Conservation (phyloP, 1,284 basidiomycete species). For the Trichosporon sp. region DNA sequence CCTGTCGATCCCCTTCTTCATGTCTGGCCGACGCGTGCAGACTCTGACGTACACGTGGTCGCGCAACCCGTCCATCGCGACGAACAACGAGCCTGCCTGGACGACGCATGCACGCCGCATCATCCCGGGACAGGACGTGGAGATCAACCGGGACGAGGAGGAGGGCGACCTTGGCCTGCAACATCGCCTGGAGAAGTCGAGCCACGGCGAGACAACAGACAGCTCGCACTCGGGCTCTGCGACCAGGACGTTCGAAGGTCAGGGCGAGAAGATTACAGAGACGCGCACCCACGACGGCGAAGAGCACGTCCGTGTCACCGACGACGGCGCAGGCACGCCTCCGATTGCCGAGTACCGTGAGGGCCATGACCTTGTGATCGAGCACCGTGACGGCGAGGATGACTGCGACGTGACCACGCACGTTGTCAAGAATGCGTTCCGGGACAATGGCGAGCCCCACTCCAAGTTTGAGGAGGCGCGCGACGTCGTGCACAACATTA, state of each 20-base stretch:
- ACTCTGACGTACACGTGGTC: slow-evolving; percentile 83
- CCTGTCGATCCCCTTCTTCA: slow-evolving; percentile 89
- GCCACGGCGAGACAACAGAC: slow-evolving; percentile 49
- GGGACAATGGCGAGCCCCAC: slow-evolving; percentile 5
- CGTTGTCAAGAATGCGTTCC: slow-evolving; percentile 16
- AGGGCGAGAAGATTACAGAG: neutral
- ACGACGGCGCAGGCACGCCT: slow-evolving; percentile 43
- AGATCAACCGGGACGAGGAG: slow-evolving; percentile 74
- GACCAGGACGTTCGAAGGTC: slow-evolving; percentile 26
- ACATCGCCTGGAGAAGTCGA: slow-evolving; percentile 26
- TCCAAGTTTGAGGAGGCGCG: neutral
- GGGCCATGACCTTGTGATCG: slow-evolving; percentile 68
- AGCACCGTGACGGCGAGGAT: slow-evolving; percentile 63
- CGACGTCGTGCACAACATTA: slow-evolving; percentile 4
- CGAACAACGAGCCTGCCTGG: slow-evolving; percentile 67
- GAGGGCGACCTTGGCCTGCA: slow-evolving; percentile 48
- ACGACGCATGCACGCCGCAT: slow-evolving; percentile 73
- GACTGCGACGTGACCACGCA: slow-evolving; percentile 45
- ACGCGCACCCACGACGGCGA: neutral
- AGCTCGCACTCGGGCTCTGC: slow-evolving; percentile 32
- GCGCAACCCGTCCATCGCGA: slow-evolving; percentile 64
- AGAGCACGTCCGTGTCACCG: slow-evolving; percentile 29
- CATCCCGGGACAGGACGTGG: slow-evolving; percentile 67
- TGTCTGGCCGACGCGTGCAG: slow-evolving; percentile 83
- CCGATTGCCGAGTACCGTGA: slow-evolving; percentile 66